Evolutionary conservation across 192 early-diverging fungal species (phyloP), one percentile per base, ranked within the genome.

Genomic region (Backusella macrospora): DNA sequence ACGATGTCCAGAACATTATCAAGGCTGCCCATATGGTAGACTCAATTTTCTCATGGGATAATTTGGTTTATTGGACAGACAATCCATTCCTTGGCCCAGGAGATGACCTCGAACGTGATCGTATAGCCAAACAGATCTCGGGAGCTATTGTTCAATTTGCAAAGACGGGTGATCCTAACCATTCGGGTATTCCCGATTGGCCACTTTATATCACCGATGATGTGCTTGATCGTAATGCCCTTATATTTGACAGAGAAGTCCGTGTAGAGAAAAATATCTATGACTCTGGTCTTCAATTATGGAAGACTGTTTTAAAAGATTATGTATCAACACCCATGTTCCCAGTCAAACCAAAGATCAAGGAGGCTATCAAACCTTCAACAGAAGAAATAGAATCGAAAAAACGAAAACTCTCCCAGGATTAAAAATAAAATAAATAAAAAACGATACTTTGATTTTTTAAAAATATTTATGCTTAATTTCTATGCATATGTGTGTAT

Each of bases 111-210:
- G 78, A 84, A 26, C 74, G 81, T 43, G 83, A 81, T 18, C 77
- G 80, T 12, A 77, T 84, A 10, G 71, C 80, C 6, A 73, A 78
- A 3, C 83, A 84, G 44, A 65, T 84, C 4, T 71, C 78, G 6
- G 46, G 66, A 26, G 66, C 80, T 0, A 76, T 79, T 37, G 68
- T 81, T 3, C 62, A 71, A 1, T 84, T 84, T 69, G 83, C 83
- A 3, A 79, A 77, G 65, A 76, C 78, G 1, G 78, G 83, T 13
- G 74, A 84, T 21, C 83, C 83, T 0, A 81, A 84, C 42, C 83
- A 77, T 48, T n/a, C 21, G 4, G 76, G 76, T 1, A 77, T 77
- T 29, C 76, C 76, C n/a, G 43, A 66, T 9, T 77, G 76, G 76
- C 76, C 76, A 1, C 38, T 65, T 1, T 77, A 77, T 37, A 15